Conservation (phyloP, 305 asterid genomes). For the Salvia sclarea region DNA sequence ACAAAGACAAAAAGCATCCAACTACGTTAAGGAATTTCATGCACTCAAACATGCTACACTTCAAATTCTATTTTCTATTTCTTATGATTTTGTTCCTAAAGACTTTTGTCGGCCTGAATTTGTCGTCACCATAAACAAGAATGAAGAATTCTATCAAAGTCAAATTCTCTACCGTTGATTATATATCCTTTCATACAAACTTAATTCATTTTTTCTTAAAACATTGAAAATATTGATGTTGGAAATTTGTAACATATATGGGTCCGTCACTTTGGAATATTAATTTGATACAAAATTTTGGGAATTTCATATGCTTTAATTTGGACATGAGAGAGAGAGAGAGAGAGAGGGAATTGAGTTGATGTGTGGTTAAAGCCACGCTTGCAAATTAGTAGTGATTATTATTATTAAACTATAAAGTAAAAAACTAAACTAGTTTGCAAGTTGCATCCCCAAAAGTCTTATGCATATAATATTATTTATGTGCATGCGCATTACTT, state of each 20-base stretch:
- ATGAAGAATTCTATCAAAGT: conserved; percentile 23
- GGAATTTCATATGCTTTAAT: no score
- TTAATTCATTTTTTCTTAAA: background rate
- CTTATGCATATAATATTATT: background rate
- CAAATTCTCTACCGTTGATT: conserved; percentile 19
- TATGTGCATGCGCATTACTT: conserved; percentile 26
- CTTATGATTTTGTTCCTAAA: no score
- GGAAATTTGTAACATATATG: background rate
- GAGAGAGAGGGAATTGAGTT: conserved; percentile 10
- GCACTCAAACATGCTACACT: background rate
- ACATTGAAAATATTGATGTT: background rate
- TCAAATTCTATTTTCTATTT: background rate
- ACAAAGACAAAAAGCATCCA: conserved; percentile 16
- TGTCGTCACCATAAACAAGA: background rate
- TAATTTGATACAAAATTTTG: no score
- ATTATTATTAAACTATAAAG: conserved; percentile 26
- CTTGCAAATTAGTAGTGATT: conserved; percentile 22
- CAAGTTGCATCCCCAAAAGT: conserved; percentile 9
- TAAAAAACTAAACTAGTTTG: conserved; percentile 5
- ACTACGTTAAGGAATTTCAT: background rate
- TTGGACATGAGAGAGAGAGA: background rate
- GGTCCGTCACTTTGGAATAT: background rate
- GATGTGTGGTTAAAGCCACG: background rate
- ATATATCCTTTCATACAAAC: background rate
- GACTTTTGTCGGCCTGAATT: conserved; percentile 30